phyloP scores from a whole-genome alignment of 768 basidiomycete genomes.

The Plicaturopsis crispa region DNA sequence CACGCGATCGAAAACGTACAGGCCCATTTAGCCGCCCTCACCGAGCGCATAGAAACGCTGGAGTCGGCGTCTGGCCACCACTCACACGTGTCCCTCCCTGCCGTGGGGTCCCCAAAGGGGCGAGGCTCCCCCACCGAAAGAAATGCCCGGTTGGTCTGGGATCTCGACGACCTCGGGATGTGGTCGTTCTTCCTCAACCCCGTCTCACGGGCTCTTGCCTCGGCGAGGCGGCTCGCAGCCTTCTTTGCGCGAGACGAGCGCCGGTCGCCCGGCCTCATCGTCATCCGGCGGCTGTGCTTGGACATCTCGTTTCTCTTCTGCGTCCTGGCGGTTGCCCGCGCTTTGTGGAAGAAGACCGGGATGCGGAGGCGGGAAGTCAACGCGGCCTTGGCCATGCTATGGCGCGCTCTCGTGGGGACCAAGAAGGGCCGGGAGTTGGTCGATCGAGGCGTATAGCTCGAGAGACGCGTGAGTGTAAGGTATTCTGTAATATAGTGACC shows the following conservation, averaged over 20 bases:
- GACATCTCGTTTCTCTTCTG: constrained; percentile 71
- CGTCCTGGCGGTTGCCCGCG: constrained; percentile 49
- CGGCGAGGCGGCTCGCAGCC: constrained; percentile 38
- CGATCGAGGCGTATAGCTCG: constrained; percentile 38
- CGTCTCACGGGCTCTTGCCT: constrained; percentile 40
- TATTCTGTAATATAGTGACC: too few species aligned
- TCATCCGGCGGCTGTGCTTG: constrained; percentile 68
- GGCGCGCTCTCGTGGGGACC: constrained; percentile 63
- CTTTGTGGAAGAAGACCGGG: constrained; percentile 62
- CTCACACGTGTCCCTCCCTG: constrained; percentile 33
- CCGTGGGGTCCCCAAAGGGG: constrained; percentile 30
- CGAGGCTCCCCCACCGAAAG: constrained; percentile 20
- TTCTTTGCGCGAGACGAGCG: constrained; percentile 57
- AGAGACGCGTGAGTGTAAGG: too few species aligned
- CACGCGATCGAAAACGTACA: constrained; percentile 76
- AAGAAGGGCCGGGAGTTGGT: constrained; percentile 36
- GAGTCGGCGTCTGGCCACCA: constrained; percentile 35
- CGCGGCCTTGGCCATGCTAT: constrained; percentile 56
- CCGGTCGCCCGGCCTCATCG: constrained; percentile 56
- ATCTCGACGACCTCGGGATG: constrained; percentile 76
- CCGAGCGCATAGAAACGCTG: constrained; percentile 72
- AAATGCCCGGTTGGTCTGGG: constrained; percentile 34
- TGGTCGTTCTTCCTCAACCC: constrained; percentile 73
- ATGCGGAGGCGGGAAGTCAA: constrained; percentile 62
- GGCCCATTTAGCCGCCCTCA: constrained; percentile 72